Base-by-base conservation (phyloP, 2,329 filamentous ascomycete genomes). In the Alternaria longipes region DNA sequence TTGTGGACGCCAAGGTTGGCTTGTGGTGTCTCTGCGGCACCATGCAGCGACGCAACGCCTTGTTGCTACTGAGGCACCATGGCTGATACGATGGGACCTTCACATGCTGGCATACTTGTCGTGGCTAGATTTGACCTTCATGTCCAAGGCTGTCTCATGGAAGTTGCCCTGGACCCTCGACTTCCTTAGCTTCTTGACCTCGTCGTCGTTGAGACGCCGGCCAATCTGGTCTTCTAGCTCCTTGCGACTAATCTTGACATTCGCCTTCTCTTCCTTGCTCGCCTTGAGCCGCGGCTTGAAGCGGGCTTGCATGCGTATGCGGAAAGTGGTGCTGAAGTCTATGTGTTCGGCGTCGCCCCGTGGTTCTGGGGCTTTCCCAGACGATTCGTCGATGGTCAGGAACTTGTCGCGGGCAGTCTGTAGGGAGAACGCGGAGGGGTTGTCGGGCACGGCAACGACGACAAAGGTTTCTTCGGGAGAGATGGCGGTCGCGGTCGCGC, bases 261-360 rank as follows among this genome's bases (percentile, higher is more conserved):
- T 85, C 0, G 91, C 91, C 82, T 91, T 95, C 66, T 92, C 91
- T 75, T 94, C 93, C 80, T 94, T 96, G 0, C 85, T 87, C 9
- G 90, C 90, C 79, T 90, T 91, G 46, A 95, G 79, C 64, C 87
- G 86, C 8, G 94, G 94, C 83, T 97, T 97, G 83, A 97, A 98
- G 52, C 92, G 86, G 22, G 94, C 93, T 81, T 98, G 94, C 94
- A 98, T 97, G 55, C 94, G 90, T 71, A 98, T 87, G 51, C 92
- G 86, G 62, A 97, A 77, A 7, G 89, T 90, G 9, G 92, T 93
- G 69, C 86, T 86, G 73, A 91, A 91, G 5, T 84, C 86, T 52
- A 89, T 87, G 8, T 82, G 81, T 14, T 89, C 87, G 8, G 88
- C 90, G 77, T 97, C 93, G 50, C 92, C 93, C 32, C 92, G 88